Percentiles rank a stretch among this genome's conserved stretches.
Evolutionary conservation across 495 filamentous ascomycete species (phyloP).

Genomic region (Hypoxylon crocopeplum): DNA sequence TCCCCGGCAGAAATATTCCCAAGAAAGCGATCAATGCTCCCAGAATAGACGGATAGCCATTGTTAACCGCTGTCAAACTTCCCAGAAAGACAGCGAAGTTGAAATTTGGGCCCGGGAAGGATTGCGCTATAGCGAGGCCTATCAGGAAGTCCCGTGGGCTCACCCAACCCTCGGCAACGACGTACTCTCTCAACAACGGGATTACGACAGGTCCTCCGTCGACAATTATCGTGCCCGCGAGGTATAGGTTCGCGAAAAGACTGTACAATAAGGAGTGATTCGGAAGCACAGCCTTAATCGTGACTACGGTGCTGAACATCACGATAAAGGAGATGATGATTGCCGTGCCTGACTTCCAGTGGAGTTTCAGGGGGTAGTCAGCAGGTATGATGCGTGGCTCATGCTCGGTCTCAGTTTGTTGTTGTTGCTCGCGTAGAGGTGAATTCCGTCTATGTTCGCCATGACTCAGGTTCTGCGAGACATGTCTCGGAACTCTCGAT

Average conservation of each 20-base stretch:
- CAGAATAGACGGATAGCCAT: slow-evolving; percentile 38
- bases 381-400: slow-evolving; percentile 52
- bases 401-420: slow-evolving; percentile 6
- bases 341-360: slow-evolving; percentile 54
- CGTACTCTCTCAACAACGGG: slow-evolving; percentile 77
- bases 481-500: not conserved
- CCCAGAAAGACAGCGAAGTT: slow-evolving; percentile 87
- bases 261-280: slow-evolving; percentile 57
- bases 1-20: slow-evolving; percentile 76
- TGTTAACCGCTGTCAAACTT: slow-evolving; percentile 58
- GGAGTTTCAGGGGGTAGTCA: slow-evolving; percentile 46
- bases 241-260: slow-evolving; percentile 82
- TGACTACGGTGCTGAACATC: slow-evolving; percentile 68
- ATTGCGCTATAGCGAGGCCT: slow-evolving; percentile 82
- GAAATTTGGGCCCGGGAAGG: slow-evolving; percentile 87
- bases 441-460: slow-evolving; percentile 7
- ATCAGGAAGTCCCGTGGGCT: slow-evolving; percentile 80
- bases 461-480: slow-evolving; percentile 18
- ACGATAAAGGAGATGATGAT: slow-evolving; percentile 63
- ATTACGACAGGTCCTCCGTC: slow-evolving; percentile 88
- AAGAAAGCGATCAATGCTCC: slow-evolving; percentile 68
- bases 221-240: slow-evolving; percentile 89
- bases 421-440: not conserved
- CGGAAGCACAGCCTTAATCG: slow-evolving; percentile 58
- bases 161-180: slow-evolving; percentile 83